Percentiles rank a stretch among this genome's conserved stretches.
These are phyloP conservation scores for Speleostelium caveatum DNA, from an alignment of 78 protist species.

Conservation along the genomic window DNA sequence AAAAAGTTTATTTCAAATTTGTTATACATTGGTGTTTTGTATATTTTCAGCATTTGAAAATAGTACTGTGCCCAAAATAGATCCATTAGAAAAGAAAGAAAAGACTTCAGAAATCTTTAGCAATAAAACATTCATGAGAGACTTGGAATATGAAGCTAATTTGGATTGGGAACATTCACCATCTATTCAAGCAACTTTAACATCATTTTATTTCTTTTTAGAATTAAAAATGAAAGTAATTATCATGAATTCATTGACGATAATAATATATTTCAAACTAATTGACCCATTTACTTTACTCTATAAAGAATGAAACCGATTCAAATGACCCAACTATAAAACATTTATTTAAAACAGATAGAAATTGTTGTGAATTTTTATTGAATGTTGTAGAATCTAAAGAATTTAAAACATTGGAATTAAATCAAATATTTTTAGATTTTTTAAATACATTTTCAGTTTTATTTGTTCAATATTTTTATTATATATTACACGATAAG, in stretches of 20 bases:
- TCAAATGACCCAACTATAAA: not conserved
- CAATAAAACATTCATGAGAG: not conserved
- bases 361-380: not conserved
- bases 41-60: constrained; percentile 50
- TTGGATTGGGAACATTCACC: not conserved
- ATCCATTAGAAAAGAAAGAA: constrained; percentile 22
- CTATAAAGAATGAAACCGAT: not conserved
- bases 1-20: constrained; percentile 23
- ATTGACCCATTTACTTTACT: not conserved
- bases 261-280: no score
- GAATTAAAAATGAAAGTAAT: not conserved
- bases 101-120: not conserved
- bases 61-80: not conserved
- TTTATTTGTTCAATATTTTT: constrained; percentile 5
- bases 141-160: not conserved
- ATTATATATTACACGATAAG: not conserved
- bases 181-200: not conserved
- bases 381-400: constrained; percentile 12
- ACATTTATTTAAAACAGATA: not conserved
- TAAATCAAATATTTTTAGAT: not conserved
- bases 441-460: constrained; percentile 32
- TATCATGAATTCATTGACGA: not conserved
- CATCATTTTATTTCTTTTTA: not conserved
- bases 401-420: constrained; percentile 3
- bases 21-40: constrained; percentile 11